These are phyloP conservation scores for Saxophila tyrrhenica DNA, from an alignment of 495 filamentous ascomycete genomes.

Conservation along the genomic window DNA sequence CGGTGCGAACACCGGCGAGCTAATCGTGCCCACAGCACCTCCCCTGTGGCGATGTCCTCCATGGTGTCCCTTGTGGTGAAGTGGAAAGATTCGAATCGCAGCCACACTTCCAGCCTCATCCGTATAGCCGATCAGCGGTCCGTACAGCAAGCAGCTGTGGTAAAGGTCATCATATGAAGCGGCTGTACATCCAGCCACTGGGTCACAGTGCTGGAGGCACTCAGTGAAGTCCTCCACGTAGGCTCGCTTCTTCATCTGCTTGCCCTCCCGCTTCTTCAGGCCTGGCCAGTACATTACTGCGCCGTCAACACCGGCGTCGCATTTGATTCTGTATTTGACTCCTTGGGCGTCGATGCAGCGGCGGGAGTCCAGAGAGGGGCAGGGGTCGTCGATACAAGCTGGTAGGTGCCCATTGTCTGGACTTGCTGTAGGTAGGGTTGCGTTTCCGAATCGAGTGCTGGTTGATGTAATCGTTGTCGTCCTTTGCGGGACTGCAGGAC, in stretches of 20 bases:
- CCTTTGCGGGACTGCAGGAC: background rate
- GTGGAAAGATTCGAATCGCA: background rate
- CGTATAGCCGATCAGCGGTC: background rate
- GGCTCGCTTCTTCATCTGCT: background rate
- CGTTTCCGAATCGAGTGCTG: background rate
- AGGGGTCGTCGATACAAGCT: background rate
- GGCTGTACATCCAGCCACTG: background rate
- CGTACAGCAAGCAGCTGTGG: background rate
- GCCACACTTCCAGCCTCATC: background rate
- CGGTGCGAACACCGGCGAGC: background rate
- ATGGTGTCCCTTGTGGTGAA: no score
- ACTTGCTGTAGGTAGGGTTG: background rate
- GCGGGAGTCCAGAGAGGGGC: background rate
- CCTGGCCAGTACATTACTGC: background rate
- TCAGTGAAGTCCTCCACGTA: background rate
- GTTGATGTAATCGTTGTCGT: background rate
- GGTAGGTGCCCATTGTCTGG: background rate
- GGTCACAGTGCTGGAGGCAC: background rate
- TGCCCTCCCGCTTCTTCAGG: background rate
- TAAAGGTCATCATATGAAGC: background rate
- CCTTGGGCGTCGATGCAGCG: background rate
- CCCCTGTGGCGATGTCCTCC: background rate
- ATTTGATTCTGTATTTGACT: background rate
- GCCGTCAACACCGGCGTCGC: background rate
- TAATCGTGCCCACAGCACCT: background rate